phyloP scores from a whole-genome alignment of 148 eudicot genomes.

The Heliosperma pusillum region DNA sequence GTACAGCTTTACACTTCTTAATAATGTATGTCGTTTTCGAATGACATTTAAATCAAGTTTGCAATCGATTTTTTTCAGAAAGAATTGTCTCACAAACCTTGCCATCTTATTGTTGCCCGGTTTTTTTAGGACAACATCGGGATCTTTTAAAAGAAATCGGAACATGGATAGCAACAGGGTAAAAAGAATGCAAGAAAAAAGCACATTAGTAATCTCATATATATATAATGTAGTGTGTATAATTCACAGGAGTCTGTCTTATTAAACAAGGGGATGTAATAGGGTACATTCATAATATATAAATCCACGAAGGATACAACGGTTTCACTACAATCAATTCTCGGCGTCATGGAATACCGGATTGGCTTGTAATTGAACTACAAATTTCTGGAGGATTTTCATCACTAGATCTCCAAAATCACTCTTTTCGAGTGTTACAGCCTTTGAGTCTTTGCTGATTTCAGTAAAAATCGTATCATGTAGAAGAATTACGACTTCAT shows the following conservation, averaged over 20 bases:
- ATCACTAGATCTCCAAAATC: conserved; percentile 32
- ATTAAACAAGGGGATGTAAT: neutral
- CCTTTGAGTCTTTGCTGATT: conserved; percentile 24
- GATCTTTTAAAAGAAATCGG: neutral
- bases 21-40: neutral
- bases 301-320: neutral
- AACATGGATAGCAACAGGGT: neutral
- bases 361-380: conserved; percentile 43
- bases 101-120: neutral
- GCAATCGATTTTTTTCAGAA: neutral
- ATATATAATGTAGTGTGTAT: neutral
- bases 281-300: conserved; percentile 6
- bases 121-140: neutral
- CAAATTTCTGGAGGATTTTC: conserved; percentile 47
- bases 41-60: neutral
- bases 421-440: conserved; percentile 27
- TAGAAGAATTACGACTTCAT: conserved; percentile 41
- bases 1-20: neutral
- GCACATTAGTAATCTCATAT: neutral
- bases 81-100: neutral
- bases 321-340: conserved; percentile 11
- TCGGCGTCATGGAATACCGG: conserved; percentile 41
- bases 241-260: neutral
- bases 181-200: neutral
- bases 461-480: conserved; percentile 43